Evolutionary conservation across 2,329 filamentous ascomycete species (phyloP).

Genomic region (Balansia obtecta): DNA sequence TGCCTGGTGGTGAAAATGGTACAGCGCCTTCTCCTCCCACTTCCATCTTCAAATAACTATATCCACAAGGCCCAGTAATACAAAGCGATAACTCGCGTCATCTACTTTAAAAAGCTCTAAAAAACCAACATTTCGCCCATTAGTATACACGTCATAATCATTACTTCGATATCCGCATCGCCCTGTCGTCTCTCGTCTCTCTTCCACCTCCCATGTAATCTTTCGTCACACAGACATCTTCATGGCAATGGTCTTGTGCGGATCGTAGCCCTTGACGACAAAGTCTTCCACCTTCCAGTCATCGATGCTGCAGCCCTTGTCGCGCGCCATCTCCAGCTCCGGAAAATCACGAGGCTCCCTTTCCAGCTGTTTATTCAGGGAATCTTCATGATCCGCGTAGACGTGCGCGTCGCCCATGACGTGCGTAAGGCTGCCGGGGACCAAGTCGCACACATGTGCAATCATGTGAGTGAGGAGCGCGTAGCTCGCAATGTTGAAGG

Average conservation of each 20-base stretch:
- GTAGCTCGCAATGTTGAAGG: slow-evolving; percentile 96
- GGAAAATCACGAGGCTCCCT: slow-evolving; percentile 76
- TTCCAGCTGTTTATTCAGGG: slow-evolving; percentile 66
- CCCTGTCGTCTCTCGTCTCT: no score
- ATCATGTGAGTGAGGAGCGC: slow-evolving; percentile 92
- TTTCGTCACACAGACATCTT: slow-evolving; percentile 77
- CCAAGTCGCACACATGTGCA: slow-evolving; percentile 71
- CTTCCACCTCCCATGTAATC: no score
- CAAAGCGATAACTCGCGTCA: no score
- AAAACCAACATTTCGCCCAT: not conserved
- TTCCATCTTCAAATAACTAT: not conserved
- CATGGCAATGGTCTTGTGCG: slow-evolving; percentile 88
- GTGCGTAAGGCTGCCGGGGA: slow-evolving; percentile 80
- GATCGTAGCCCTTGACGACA: slow-evolving; percentile 74
- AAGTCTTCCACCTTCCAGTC: slow-evolving; percentile 87
- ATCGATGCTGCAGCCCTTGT: slow-evolving; percentile 65
- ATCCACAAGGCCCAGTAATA: not conserved
- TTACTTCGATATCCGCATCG: not conserved
- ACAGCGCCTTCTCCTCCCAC: not conserved
- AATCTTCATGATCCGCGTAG: slow-evolving; percentile 85
- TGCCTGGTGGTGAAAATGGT: not conserved
- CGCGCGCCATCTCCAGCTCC: slow-evolving; percentile 56
- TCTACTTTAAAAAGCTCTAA: no score
- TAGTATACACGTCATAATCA: not conserved
- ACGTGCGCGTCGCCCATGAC: slow-evolving; percentile 98